Evolutionary conservation across 2,329 filamentous ascomycete species (phyloP).

Genomic region (Periconia macrospinosa): DNA sequence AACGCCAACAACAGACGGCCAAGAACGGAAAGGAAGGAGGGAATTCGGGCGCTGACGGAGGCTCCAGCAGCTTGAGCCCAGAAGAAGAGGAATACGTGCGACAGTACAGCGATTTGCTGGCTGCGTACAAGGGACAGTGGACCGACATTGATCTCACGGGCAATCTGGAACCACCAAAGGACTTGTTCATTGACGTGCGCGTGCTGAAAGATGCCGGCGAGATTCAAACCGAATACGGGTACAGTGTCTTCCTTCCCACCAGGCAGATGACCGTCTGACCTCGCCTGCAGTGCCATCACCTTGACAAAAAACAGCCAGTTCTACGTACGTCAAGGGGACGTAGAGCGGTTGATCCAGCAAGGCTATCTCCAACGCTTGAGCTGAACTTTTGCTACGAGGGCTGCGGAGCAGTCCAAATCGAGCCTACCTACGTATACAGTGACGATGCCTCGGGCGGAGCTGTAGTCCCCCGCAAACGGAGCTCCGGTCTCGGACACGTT

Average conservation of each 20-base stretch:
- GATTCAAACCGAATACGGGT: constrained; percentile 99
- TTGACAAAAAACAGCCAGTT: constrained; percentile 98
- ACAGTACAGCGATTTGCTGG: constrained; percentile 86
- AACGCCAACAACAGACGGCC: constrained; percentile 55
- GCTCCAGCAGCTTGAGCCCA: constrained; percentile 78
- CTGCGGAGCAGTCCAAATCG: not conserved
- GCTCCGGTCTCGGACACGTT: not conserved
- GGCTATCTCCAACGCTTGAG: constrained; percentile 90
- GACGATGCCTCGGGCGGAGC: not conserved
- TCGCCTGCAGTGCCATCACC: constrained; percentile 73
- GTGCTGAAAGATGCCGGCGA: constrained; percentile 96
- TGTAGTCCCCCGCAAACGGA: not conserved
- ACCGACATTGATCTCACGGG: constrained; percentile 96
- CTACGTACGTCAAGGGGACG: constrained; percentile 92
- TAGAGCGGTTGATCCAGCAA: constrained; percentile 90
- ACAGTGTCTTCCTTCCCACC: constrained; percentile 41
- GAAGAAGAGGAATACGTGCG: constrained; percentile 97
- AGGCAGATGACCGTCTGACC: constrained; percentile 7
- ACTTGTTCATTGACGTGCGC: constrained; percentile 94
- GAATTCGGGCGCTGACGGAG: constrained; percentile 36
- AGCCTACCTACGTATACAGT: too few species aligned
- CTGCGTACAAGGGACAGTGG: constrained; percentile 98
- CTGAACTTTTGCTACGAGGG: constrained; percentile 51
- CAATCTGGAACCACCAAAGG: constrained; percentile 87
- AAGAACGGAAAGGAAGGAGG: constrained; percentile 29